Conservation (phyloP, 2,329 filamentous ascomycete genomes). For the Bipolaris bicolor region DNA sequence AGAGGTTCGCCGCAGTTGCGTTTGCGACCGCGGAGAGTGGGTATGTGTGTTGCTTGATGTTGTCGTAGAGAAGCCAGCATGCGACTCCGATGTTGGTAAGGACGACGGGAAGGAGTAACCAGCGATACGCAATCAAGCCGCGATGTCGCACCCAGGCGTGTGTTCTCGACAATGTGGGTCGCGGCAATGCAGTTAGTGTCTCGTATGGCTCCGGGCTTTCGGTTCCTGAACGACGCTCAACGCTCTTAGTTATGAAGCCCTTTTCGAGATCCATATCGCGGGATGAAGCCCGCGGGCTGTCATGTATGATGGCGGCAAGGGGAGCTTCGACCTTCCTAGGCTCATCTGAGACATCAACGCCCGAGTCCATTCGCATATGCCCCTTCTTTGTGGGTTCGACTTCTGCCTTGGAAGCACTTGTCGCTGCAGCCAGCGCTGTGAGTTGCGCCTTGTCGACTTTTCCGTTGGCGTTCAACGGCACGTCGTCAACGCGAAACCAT, state of each 20-base stretch:
- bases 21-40: slow-evolving; percentile 42
- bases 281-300: background rate
- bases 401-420: background rate
- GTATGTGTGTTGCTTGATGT: slow-evolving; percentile 25
- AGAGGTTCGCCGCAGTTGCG: slow-evolving; percentile 48
- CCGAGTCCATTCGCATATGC: slow-evolving; percentile 1
- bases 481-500: slow-evolving; percentile 52
- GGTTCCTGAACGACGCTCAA: slow-evolving; percentile 17
- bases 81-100: slow-evolving; percentile 37
- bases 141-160: slow-evolving; percentile 43
- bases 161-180: slow-evolving; percentile 35
- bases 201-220: slow-evolving; percentile 25
- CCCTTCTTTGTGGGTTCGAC: background rate
- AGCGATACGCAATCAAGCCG: slow-evolving; percentile 41
- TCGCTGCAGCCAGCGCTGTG: slow-evolving; percentile 30
- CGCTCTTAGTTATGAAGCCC: slow-evolving; percentile 14
- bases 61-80: slow-evolving; percentile 34
- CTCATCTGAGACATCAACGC: background rate
- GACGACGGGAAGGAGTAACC: slow-evolving; percentile 39
- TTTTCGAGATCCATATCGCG: slow-evolving; percentile 17
- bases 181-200: slow-evolving; percentile 25
- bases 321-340: background rate
- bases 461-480: slow-evolving; percentile 62
- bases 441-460: slow-evolving; percentile 63
- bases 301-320: background rate